These are phyloP conservation scores for Aspergillus neotritici DNA, from an alignment of 2,329 filamentous ascomycete genomes.

Conservation along the genomic window DNA sequence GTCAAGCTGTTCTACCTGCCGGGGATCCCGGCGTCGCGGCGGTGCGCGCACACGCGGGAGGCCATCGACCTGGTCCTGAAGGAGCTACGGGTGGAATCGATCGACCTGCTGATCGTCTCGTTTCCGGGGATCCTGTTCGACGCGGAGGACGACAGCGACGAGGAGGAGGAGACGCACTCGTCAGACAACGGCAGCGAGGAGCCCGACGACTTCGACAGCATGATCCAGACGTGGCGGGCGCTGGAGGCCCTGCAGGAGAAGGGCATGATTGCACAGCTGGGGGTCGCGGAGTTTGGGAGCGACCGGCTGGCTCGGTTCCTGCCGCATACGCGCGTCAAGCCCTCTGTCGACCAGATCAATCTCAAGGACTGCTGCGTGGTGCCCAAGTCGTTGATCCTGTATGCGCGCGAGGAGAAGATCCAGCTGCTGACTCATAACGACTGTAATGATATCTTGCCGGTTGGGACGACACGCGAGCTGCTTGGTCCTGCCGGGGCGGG, in stretches of 20 bases:
- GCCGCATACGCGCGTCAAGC: conserved; percentile 62
- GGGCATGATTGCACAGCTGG: conserved; percentile 68
- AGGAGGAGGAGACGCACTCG: conserved; percentile 50
- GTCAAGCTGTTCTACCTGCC: conserved; percentile 93
- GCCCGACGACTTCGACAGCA: conserved; percentile 53
- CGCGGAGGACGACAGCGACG: conserved; percentile 79
- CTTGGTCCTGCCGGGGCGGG: conserved; percentile 70
- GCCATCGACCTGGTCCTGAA: conserved; percentile 74
- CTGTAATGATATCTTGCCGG: conserved; percentile 82
- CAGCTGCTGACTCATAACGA: conserved; percentile 92
- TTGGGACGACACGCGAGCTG: conserved; percentile 77
- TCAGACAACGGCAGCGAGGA: conserved; percentile 35
- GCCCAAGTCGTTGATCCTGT: conserved; percentile 74
- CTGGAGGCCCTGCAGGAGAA: conserved; percentile 67
- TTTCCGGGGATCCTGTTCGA: conserved; percentile 94
- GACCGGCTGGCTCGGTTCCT: conserved; percentile 76
- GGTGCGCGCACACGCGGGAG: conserved; percentile 66
- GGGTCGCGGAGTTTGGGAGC: conserved; percentile 85
- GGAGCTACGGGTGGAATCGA: conserved; percentile 66
- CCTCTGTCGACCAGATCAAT: conserved; percentile 92
- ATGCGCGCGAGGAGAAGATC: conserved; percentile 77
- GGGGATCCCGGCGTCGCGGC: conserved; percentile 57
- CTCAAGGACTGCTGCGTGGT: conserved; percentile 93
- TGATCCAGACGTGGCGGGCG: conserved; percentile 62
- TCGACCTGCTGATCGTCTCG: conserved; percentile 86